Percentiles rank a stretch among this genome's conserved stretches.
Evolutionary conservation across 2,329 filamentous ascomycete species (phyloP).

Genomic region (Blumeria graminis): DNA sequence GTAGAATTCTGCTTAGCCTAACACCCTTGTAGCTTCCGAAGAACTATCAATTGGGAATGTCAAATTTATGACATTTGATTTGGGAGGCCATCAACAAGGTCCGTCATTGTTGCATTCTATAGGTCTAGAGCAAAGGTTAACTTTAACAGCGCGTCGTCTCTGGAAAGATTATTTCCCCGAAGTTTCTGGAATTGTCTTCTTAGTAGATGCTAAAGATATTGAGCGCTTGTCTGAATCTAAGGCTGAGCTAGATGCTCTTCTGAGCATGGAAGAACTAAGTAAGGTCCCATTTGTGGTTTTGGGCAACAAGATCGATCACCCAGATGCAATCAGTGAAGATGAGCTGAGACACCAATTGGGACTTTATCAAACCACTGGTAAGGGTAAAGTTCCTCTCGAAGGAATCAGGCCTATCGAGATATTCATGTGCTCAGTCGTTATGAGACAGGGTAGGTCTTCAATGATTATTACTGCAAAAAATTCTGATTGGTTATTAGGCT

Average conservation of each 20-base stretch:
- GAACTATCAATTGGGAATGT: conserved; percentile 83
- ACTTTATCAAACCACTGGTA: conserved; percentile 86
- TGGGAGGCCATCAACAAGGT: conserved; percentile 86
- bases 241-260: conserved; percentile 82
- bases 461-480: conserved; percentile 2
- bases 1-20: conserved; percentile 4
- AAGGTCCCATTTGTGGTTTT: conserved; percentile 93
- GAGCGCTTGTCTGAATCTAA: conserved; percentile 88
- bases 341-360: conserved; percentile 81
- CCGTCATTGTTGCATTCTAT: conserved; percentile 10
- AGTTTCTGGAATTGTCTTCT: conserved; percentile 89
- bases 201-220: conserved; percentile 91
- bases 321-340: conserved; percentile 83
- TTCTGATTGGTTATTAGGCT: conserved; percentile 25
- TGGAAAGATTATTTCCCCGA: conserved; percentile 97
- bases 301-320: conserved; percentile 99
- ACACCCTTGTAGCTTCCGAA: conserved; percentile 41
- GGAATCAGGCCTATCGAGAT: conserved; percentile 88
- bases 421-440: conserved; percentile 98
- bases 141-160: conserved; percentile 48
- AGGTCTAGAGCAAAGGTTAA: neutral
- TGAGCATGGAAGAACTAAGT: conserved; percentile 87
- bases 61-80: conserved; percentile 82
- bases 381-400: conserved; percentile 81
- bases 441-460: conserved; percentile 54